A percentile compares a stretch with the other conserved stretches of the same genome.
These are phyloP conservation scores for Didymella arachidicola DNA, from an alignment of 2,329 filamentous ascomycete genomes.

Conservation along the genomic window DNA sequence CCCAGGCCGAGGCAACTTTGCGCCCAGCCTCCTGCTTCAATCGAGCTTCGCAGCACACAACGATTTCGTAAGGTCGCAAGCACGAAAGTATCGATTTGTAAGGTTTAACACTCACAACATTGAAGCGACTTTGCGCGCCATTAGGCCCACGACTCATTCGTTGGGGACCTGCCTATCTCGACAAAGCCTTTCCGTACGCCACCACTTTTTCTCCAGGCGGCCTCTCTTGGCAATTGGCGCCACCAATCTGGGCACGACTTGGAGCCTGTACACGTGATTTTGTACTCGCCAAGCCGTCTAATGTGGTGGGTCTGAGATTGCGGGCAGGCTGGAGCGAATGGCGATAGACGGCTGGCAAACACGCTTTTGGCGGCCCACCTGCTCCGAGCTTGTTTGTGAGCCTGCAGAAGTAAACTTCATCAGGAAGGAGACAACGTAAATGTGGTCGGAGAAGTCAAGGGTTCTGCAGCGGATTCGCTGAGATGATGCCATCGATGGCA, in stretches of 20 bases:
- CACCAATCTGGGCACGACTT: constrained; percentile 25
- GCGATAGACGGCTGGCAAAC: constrained; percentile 31
- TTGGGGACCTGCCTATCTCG: constrained; percentile 18
- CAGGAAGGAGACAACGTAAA: constrained; percentile 33
- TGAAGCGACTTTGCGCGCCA: constrained; percentile 12
- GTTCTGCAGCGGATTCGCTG: constrained; percentile 10
- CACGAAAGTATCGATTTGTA: constrained; percentile 20
- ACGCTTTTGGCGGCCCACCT: constrained; percentile 34
- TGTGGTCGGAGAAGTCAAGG: constrained; percentile 7
- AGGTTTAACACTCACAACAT: constrained; percentile 11
- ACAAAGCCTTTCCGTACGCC: constrained; percentile 13
- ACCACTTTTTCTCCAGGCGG: constrained; percentile 13
- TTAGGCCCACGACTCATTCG: constrained; percentile 10
- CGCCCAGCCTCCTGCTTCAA: constrained; percentile 2
- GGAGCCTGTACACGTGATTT: constrained; percentile 15
- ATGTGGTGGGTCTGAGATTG: constrained; percentile 22
- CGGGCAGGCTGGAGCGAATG: constrained; percentile 25
- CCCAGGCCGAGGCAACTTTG: constrained; percentile 3
- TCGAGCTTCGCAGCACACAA: neutral
- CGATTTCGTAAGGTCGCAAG: constrained; percentile 11
- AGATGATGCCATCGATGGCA: constrained; percentile 33
- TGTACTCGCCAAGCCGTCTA: constrained; percentile 28
- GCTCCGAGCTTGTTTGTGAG: constrained; percentile 36
- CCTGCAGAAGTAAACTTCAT: constrained; percentile 25
- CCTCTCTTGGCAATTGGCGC: constrained; percentile 16